Evolutionary conservation across 2,329 filamentous ascomycete species (phyloP).

Genomic region (Talaromyces sp.): DNA sequence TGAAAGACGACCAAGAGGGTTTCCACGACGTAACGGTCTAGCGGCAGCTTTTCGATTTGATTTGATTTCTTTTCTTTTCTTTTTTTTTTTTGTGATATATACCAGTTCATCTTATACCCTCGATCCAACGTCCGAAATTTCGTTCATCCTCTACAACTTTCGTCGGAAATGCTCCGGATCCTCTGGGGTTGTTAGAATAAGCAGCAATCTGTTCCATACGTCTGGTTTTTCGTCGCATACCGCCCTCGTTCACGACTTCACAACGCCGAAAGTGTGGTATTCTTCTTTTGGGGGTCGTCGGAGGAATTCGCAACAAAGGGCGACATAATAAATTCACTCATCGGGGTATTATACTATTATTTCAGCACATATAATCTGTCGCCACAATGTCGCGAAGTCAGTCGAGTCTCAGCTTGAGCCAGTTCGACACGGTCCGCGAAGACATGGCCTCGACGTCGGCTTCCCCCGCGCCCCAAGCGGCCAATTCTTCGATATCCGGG

Average conservation of each 20-base stretch:
- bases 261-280: background rate
- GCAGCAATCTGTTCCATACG: background rate
- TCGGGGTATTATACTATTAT: background rate
- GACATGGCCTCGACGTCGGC: conserved; percentile 15
- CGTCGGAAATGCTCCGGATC: background rate
- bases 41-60: background rate
- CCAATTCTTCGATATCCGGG: conserved; percentile 28
- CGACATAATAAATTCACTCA: background rate
- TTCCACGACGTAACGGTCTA: background rate
- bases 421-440: conserved; percentile 26
- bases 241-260: background rate
- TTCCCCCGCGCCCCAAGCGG: conserved; percentile 19
- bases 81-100: background rate
- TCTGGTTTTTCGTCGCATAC: background rate
- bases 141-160: background rate
- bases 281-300: background rate
- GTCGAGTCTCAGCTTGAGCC: conserved; percentile 34
- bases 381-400: conserved; percentile 26
- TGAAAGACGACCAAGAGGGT: background rate
- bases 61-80: no score
- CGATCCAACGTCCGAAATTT: background rate
- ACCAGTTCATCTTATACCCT: background rate
- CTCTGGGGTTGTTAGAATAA: background rate
- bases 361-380: background rate
- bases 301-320: background rate